Percentiles rank a stretch among this genome's conserved stretches.
Evolutionary conservation across 306 rosid genomes (phyloP).

Genomic region (Gynostemma pentaphyllum): DNA sequence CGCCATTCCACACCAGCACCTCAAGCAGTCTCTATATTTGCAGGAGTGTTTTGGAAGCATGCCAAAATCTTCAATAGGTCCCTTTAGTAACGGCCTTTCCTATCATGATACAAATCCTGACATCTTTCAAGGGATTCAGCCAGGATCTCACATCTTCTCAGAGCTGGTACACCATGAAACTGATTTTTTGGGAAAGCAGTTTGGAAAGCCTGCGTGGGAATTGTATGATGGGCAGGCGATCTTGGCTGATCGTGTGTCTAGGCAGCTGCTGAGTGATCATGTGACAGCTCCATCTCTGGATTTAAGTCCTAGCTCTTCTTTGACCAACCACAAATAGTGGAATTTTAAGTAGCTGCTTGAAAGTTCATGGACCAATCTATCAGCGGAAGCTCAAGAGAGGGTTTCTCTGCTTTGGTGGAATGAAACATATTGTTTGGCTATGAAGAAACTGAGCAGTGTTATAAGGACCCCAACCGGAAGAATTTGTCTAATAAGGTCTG

Average conservation of each 20-base stretch:
- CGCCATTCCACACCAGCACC: conserved; percentile 23
- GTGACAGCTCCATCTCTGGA: conserved; percentile 24
- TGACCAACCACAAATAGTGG: conserved; percentile 18
- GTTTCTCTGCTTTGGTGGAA: not conserved
- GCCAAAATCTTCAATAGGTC: conserved; percentile 27
- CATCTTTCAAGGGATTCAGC: conserved; percentile 26
- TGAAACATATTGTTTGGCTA: not conserved
- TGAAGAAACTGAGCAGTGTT: not conserved
- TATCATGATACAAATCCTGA: conserved; percentile 37
- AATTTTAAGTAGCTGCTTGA: conserved; percentile 8
- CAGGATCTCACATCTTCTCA: conserved; percentile 25
- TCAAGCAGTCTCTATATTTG: conserved; percentile 32
- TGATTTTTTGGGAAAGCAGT: conserved; percentile 25
- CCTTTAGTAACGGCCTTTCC: conserved; percentile 21
- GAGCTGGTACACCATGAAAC: conserved; percentile 18
- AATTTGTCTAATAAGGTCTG: not conserved
- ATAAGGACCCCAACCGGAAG: not conserved
- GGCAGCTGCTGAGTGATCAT: conserved; percentile 44
- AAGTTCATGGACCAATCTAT: conserved; percentile 2
- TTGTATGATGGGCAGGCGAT: conserved; percentile 26
- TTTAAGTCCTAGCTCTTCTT: conserved; percentile 16
- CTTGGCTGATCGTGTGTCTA: conserved; percentile 46
- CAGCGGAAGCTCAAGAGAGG: conserved; percentile 6
- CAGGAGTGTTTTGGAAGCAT: conserved; percentile 31
- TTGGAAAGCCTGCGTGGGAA: conserved; percentile 25